A percentile compares a stretch with the other conserved stretches of the same genome.
Conservation (phyloP, 2,329 filamentous ascomycete species). For the Septoria petroselini region DNA sequence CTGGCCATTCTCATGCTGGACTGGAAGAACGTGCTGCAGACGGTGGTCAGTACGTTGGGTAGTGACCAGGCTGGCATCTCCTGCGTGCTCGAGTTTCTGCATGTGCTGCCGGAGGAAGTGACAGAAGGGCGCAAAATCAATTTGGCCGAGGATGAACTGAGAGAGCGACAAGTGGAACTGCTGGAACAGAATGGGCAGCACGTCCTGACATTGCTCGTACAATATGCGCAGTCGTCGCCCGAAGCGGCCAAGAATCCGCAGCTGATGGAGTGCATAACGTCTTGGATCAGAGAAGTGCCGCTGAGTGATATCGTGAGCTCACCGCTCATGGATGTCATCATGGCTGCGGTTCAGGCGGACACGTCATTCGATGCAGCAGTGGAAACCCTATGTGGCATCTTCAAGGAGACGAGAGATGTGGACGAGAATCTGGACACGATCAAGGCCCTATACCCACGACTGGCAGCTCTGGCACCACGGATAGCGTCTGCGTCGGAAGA, state of each 20-base stretch:
- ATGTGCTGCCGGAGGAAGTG: slow-evolving; percentile 96
- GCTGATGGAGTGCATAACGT: slow-evolving; percentile 91
- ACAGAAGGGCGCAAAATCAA: slow-evolving; percentile 99
- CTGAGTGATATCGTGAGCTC: slow-evolving; percentile 79
- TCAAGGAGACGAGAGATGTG: slow-evolving; percentile 87
- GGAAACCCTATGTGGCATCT: slow-evolving; percentile 88
- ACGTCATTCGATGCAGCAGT: slow-evolving; percentile 80
- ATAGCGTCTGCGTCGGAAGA: slow-evolving; percentile 71
- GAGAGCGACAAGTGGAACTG: slow-evolving; percentile 78
- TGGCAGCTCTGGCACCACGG: slow-evolving; percentile 72
- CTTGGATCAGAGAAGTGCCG: slow-evolving; percentile 92
- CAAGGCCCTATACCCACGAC: slow-evolving; percentile 73
- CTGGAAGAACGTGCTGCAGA: slow-evolving; percentile 88
- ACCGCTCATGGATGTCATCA: slow-evolving; percentile 74
- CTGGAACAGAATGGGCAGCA: slow-evolving; percentile 85
- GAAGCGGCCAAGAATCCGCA: slow-evolving; percentile 82
- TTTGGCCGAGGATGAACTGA: slow-evolving; percentile 95
- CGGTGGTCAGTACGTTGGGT: slow-evolving; percentile 75
- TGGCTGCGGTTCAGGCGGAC: slow-evolving; percentile 72
- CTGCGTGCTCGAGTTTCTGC: slow-evolving; percentile 91
- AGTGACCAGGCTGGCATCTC: slow-evolving; percentile 74
- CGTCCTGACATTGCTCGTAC: slow-evolving; percentile 81
- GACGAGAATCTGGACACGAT: slow-evolving; percentile 85
- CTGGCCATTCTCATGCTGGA: slow-evolving; percentile 92
- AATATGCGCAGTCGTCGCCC: slow-evolving; percentile 91